Percentiles rank a stretch among this genome's conserved stretches.
These are phyloP conservation scores for Coemansia sp. DNA, from an alignment of 371 early-diverging fungal species.

Conservation along the genomic window DNA sequence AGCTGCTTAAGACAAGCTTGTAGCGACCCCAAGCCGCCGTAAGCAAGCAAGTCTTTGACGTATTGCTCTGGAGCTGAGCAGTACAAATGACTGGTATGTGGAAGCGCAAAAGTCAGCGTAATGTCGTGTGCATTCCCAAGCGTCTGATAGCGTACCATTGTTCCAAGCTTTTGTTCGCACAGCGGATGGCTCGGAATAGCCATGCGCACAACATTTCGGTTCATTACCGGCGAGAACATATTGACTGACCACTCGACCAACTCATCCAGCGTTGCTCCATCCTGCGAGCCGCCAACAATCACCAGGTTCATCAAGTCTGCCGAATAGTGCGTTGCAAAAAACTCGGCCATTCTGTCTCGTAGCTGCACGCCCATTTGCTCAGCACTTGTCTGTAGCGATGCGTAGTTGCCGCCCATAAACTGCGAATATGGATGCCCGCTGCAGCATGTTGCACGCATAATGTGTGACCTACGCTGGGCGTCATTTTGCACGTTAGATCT, in stretches of 20 bases:
- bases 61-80: constrained; percentile 59
- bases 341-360: constrained; percentile 75
- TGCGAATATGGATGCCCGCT: constrained; percentile 76
- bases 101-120: constrained; percentile 79
- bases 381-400: constrained; percentile 75
- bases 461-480: constrained; percentile 76
- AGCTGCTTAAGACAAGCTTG: constrained; percentile 77
- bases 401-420: constrained; percentile 82
- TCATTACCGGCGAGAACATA: constrained; percentile 71
- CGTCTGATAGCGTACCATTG: constrained; percentile 74
- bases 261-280: constrained; percentile 66
- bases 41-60: constrained; percentile 67
- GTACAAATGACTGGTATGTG: constrained; percentile 54
- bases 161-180: constrained; percentile 67
- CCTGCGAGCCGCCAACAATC: constrained; percentile 57
- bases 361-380: constrained; percentile 66
- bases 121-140: constrained; percentile 75
- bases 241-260: constrained; percentile 77
- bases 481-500: constrained; percentile 82
- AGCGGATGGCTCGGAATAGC: constrained; percentile 68
- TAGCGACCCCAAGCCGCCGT: constrained; percentile 80
- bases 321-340: constrained; percentile 84
- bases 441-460: constrained; percentile 70
- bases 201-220: constrained; percentile 65
- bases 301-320: constrained; percentile 92